Base-by-base conservation (phyloP, 768 basidiomycete species). In the Mycena floridula region DNA sequence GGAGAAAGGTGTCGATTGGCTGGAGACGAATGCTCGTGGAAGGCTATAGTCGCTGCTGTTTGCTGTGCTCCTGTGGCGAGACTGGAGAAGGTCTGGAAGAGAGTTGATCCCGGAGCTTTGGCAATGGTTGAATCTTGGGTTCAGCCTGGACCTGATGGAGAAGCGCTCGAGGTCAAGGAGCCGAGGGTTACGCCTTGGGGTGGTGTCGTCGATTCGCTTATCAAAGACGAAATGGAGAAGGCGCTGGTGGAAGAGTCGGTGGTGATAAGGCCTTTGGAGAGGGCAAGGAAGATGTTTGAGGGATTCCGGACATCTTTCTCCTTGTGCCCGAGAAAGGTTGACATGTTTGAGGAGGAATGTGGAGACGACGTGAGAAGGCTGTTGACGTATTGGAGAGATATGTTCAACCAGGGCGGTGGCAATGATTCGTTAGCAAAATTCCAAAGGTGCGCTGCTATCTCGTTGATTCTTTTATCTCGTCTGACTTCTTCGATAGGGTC, bases 11-110 rank as follows among this genome's bases (percentile, higher is more conserved):
- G 85, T 48, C 72, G 89, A 7, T 55, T 67, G n/a, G 67, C 69
- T 2, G 89, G 89, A 0, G 89, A 92, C 51, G 85, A 86, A 55
- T 85, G 81, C 47, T 79, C 86, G 12, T 92, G 85, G 85, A 73
- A 68, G 32, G 88, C 88, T 2, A 82, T 91, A 42, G 62, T 61
- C n/a, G 68, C 73, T 11, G 89, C 83, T 6, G 58, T 91, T 13
- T 86, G 83, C 49, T 81, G 83, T 13, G 68, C 81, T 22, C 83
- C 89, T 15, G 71, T 92, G 18, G 85, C 87, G 7, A 67, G 89
- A 27, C 60, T 91, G 40, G 84, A 82, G 40, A 89, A 88, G 59
- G 85, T 72, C 5, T 92, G 89, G 89, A 80, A 77, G 53, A 70
- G 88, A 16, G 84, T 86, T 0, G 83, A 88, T 46, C 58, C 75